Evolutionary conservation across 495 filamentous ascomycete genomes (phyloP).

Genomic region (Parathielavia appendiculata): DNA sequence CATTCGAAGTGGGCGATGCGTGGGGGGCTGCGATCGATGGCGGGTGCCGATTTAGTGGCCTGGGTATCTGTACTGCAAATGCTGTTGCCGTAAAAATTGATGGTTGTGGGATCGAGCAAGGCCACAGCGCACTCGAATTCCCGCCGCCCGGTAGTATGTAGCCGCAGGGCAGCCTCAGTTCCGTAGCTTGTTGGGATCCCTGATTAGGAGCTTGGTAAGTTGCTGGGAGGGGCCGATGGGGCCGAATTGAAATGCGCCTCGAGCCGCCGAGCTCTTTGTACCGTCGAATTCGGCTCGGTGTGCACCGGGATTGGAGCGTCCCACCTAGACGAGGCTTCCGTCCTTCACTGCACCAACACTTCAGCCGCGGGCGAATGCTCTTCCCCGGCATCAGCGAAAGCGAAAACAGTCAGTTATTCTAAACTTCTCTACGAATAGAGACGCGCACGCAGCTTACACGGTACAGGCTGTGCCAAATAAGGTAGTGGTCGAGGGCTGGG

Average conservation of each 20-base stretch:
- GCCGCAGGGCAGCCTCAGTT: slow-evolving; percentile 23
- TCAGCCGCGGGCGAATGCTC: background rate
- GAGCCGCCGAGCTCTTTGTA: slow-evolving; percentile 28
- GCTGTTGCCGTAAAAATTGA: slow-evolving; percentile 8
- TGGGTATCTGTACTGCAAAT: background rate
- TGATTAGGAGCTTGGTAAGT: background rate
- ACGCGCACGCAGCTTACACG: background rate
- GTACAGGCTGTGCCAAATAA: background rate
- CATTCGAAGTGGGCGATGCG: slow-evolving; percentile 11
- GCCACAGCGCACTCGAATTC: background rate
- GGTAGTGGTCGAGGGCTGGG: background rate
- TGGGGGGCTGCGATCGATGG: background rate
- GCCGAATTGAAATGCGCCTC: slow-evolving; percentile 27
- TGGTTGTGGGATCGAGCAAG: background rate
- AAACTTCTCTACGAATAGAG: no score
- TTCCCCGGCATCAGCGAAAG: no score
- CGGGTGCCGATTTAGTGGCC: background rate
- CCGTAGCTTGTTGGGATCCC: slow-evolving; percentile 10
- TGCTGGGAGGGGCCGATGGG: slow-evolving; percentile 6
- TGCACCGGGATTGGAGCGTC: slow-evolving; percentile 1
- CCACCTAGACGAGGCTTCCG: background rate
- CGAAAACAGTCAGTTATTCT: no score
- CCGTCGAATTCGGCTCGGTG: slow-evolving; percentile 9
- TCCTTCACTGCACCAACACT: background rate
- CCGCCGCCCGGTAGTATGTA: background rate